A percentile compares a stretch with the other conserved stretches of the same genome.
These are phyloP conservation scores for Closterium sp. DNA, from an alignment of 139 green algal species.

Conservation along the genomic window DNA sequence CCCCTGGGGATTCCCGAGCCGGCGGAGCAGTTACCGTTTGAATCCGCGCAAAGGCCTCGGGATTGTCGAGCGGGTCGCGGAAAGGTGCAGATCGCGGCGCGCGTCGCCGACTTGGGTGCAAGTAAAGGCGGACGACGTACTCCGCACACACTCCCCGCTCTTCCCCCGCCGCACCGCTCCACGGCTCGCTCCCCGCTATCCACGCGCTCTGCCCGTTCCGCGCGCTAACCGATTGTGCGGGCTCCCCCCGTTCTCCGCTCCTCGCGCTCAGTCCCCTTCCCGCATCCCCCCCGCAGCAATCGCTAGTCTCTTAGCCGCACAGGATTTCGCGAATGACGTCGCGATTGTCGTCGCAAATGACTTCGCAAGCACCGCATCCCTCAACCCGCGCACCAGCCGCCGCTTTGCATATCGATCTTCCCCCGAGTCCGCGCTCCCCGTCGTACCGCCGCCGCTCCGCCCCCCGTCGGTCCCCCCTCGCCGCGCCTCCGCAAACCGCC, in stretches of 20 bases:
- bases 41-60: too few species aligned
- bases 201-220: too few species aligned
- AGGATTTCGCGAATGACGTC: too few species aligned
- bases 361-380: background rate
- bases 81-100: too few species aligned
- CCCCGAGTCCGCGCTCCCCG: background rate
- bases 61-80: too few species aligned
- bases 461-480: background rate
- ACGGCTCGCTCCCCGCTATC: too few species aligned
- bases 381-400: background rate
- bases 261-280: background rate
- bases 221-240: too few species aligned
- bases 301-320: background rate
- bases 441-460: background rate
- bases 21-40: too few species aligned
- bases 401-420: background rate
- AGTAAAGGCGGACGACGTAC: too few species aligned
- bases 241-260: background rate
- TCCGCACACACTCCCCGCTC: too few species aligned
- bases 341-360: background rate
- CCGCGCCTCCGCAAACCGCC: background rate
- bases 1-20: background rate
- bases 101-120: too few species aligned
- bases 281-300: background rate
- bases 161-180: too few species aligned